A percentile compares a stretch with the other conserved stretches of the same genome.
These are phyloP conservation scores for Venturia carpophila DNA, from an alignment of 2,329 filamentous ascomycete genomes.

Conservation along the genomic window DNA sequence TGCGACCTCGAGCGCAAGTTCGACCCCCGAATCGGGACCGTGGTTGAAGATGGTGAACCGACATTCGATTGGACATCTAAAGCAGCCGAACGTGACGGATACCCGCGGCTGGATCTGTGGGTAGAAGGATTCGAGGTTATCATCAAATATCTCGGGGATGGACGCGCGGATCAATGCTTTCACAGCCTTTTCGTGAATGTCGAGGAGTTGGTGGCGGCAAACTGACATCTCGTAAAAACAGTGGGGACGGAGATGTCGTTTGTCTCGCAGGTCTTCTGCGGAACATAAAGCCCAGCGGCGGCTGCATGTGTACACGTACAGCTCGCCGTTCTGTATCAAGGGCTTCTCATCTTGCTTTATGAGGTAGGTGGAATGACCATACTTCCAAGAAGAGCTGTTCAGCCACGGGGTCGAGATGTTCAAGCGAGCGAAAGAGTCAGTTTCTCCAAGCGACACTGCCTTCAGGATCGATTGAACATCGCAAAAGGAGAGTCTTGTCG, in stretches of 20 bases:
- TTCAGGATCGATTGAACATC: neutral
- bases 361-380: neutral
- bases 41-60: neutral
- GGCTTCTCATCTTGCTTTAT: neutral
- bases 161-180: neutral
- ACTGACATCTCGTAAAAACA: neutral
- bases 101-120: neutral
- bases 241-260: neutral
- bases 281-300: neutral
- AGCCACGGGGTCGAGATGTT: neutral
- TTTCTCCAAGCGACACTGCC: neutral
- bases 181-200: neutral
- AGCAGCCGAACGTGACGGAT: neutral
- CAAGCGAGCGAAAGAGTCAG: neutral
- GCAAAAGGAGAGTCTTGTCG: neutral
- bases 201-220: constrained; percentile 3
- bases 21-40: neutral
- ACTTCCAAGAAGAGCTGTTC: neutral
- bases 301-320: neutral
- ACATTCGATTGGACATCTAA: constrained; percentile 1
- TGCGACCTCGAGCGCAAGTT: neutral
- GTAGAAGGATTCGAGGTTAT: neutral
- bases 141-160: neutral
- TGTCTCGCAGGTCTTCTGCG: neutral
- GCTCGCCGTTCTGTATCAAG: neutral